Conservation (phyloP, 73 alveolate genomes). For the Uronychia setigera region DNA sequence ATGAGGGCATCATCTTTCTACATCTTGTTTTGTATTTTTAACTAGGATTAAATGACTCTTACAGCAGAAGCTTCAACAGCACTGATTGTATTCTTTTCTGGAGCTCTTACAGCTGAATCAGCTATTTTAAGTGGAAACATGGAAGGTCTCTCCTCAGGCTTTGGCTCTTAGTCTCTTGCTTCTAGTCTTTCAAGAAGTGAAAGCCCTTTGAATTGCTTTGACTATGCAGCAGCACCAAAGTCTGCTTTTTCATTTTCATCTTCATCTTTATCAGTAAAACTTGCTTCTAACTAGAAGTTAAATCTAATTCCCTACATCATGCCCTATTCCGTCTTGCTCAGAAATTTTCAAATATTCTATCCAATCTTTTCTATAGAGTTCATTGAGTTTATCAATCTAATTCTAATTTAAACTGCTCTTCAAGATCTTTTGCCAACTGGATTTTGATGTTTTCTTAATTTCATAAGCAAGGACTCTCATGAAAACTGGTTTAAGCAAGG, state of each 20-base stretch:
- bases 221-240: too few relatives aligned
- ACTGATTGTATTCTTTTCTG: not conserved
- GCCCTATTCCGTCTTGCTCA: not conserved
- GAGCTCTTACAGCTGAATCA: not conserved
- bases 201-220: not conserved
- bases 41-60: not conserved
- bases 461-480: slow-evolving; percentile 17
- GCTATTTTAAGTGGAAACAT: not conserved
- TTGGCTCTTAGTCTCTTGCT: not conserved
- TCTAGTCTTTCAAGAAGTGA: not conserved
- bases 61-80: not conserved
- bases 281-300: not conserved
- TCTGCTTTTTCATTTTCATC: not conserved
- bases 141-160: not conserved
- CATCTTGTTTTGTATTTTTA: not conserved
- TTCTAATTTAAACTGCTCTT: not conserved
- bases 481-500: slow-evolving; percentile 16
- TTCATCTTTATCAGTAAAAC: not conserved
- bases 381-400: not conserved
- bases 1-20: not conserved
- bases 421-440: not conserved
- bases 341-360: not conserved
- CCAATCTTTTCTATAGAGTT: not conserved
- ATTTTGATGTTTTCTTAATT: slow-evolving; percentile 1
- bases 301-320: too few relatives aligned